phyloP scores from a whole-genome alignment of 2,329 filamentous ascomycete genomes.

The Fusarium sp. region DNA sequence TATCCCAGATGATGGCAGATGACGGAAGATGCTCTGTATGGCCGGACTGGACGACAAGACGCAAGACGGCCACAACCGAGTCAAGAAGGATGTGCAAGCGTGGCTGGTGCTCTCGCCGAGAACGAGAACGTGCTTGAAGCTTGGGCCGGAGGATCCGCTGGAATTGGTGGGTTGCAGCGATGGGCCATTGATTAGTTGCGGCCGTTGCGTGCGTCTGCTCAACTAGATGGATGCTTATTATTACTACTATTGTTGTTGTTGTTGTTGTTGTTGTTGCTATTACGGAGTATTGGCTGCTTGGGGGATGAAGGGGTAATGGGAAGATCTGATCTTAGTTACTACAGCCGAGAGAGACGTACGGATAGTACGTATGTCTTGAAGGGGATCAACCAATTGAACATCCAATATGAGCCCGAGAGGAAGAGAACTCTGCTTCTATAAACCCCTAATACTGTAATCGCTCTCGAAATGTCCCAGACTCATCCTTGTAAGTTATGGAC shows the following conservation, averaged over 20 bases:
- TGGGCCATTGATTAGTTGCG: constrained; percentile 20
- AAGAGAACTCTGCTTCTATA: neutral
- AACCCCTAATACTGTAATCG: neutral
- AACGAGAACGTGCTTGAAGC: constrained; percentile 35
- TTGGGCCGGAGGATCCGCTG: constrained; percentile 37
- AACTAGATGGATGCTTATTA: constrained; percentile 16
- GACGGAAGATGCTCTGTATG: constrained; percentile 39
- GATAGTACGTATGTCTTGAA: neutral
- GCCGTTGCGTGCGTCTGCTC: constrained; percentile 21
- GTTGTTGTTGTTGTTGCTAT: neutral
- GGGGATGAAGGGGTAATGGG: neutral
- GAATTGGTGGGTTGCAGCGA: constrained; percentile 41
- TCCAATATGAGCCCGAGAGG: neutral
- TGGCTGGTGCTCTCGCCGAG: constrained; percentile 34
- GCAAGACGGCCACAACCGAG: constrained; percentile 12
- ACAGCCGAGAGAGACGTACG: neutral
- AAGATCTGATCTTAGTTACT: constrained; percentile 9
- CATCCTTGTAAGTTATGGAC: constrained; percentile 18
- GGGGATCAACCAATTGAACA: neutral
- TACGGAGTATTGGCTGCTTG: neutral
- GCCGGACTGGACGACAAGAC: constrained; percentile 32
- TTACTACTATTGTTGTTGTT: too few relatives aligned
- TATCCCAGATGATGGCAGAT: constrained; percentile 41
- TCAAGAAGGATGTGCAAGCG: constrained; percentile 27
- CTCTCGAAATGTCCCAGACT: constrained; percentile 12